phyloP scores from a whole-genome alignment of 2,329 filamentous ascomycete species.

The Drechslerella coelobrocha region DNA sequence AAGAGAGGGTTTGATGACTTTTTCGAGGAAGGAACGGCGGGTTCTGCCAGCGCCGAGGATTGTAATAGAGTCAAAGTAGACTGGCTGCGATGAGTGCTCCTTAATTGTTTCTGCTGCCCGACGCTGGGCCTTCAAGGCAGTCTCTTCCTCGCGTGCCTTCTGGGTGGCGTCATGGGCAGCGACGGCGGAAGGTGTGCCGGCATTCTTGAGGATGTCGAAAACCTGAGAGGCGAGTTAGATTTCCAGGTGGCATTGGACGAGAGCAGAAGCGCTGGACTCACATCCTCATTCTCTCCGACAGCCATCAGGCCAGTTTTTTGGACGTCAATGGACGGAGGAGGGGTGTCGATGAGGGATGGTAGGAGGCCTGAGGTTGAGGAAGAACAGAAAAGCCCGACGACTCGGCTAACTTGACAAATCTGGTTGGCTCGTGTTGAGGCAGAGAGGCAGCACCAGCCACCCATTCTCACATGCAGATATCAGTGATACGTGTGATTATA shows the following conservation, averaged over 20 bases:
- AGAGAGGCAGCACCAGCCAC: too few relatives aligned
- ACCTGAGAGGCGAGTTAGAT: conserved; percentile 59
- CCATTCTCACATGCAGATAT: too few relatives aligned
- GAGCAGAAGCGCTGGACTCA: conserved; percentile 58
- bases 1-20: conserved; percentile 78
- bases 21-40: conserved; percentile 81
- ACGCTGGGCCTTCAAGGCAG: conserved; percentile 69
- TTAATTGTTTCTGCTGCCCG: conserved; percentile 72
- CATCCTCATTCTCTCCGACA: conserved; percentile 59
- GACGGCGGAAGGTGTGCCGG: conserved; percentile 66
- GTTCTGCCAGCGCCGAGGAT: conserved; percentile 84
- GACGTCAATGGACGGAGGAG: conserved; percentile 41
- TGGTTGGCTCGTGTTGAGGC: conserved; percentile 35
- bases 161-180: conserved; percentile 68
- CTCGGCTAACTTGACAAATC: conserved; percentile 45
- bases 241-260: background rate
- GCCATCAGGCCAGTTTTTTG: conserved; percentile 43
- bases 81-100: conserved; percentile 83
- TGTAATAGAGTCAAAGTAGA: conserved; percentile 83
- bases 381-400: conserved; percentile 40
- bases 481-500: too few relatives aligned
- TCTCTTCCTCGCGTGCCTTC: conserved; percentile 66
- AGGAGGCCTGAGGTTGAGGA: conserved; percentile 32
- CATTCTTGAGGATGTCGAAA: conserved; percentile 67
- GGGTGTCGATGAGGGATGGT: conserved; percentile 33